Evolutionary conservation across 495 filamentous ascomycete genomes (phyloP), one percentile per base, ranked within the genome.

Genomic region (Neohortaea acidophila): DNA sequence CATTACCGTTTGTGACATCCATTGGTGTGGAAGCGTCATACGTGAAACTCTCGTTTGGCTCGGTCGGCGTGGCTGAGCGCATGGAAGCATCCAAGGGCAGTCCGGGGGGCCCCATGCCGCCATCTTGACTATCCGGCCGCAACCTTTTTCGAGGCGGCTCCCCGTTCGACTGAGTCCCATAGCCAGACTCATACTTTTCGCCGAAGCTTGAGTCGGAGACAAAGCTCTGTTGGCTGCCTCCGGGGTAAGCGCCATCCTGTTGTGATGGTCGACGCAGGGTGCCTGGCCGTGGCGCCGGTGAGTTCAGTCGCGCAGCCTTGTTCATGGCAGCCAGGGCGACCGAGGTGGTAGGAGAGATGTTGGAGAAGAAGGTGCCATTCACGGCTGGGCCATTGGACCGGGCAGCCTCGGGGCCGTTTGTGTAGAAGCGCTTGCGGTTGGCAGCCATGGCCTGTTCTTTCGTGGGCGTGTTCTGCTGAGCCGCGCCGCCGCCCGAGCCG

Each of bases 401-500:
- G 27, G 81, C 75, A 32, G 62, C 75, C 21, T 91, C 77, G 15
- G 74, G 65, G 28, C 69, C 70, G 15, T 74, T 74, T 48, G 81
- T 91, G 51, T 94, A 82, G 65, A 84, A 71, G 40, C 86, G 72
- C 54, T 97, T 96, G 41, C 89, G 67, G 55, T 93, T 84, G 11
- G 91, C 91, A 20, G 89, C 91, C 89, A 94, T 92, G 37, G 89
- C 89, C 59, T 97, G 89, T 60, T 97, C 89, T 57, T 97, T 97
- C n/a, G 89, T 97, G 0, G 89, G 89, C 3, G 89, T 97, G 39
- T 92, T 67, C 22, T 65, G 61, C 24, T 49, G 46, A 42, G 70
- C 68, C 33, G 77, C 63, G 23, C 75, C 68, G 2, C 64, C 64
- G n/a, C 68, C 63, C 14, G 70, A 69, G 2, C 82, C 83, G 39